Percentiles rank a stretch among this genome's conserved stretches.
These are phyloP conservation scores for Aspergillus caelatus DNA, from an alignment of 2,329 filamentous ascomycete species.

Conservation along the genomic window DNA sequence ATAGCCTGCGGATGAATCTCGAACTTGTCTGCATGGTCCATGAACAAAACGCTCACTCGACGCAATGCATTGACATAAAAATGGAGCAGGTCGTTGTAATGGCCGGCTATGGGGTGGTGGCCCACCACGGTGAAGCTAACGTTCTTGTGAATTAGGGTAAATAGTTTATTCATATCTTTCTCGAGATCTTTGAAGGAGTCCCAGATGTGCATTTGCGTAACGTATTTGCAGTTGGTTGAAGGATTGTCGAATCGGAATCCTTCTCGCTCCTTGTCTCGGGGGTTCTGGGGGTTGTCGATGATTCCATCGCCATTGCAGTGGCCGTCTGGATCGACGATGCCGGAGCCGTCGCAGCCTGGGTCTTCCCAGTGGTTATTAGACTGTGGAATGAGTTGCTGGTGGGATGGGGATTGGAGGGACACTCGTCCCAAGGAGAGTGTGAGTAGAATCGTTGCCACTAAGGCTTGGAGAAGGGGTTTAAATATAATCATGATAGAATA, in stretches of 20 bases:
- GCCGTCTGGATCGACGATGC: conserved; percentile 29
- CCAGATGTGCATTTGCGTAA: conserved; percentile 36
- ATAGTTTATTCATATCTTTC: conserved; percentile 35
- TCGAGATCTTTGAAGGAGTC: conserved; percentile 36
- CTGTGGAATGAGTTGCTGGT: conserved; percentile 6
- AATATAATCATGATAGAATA: conserved; percentile 14
- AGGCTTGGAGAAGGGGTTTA: conserved; percentile 17
- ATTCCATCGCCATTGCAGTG: conserved; percentile 33
- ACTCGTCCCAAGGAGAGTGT: conserved; percentile 11
- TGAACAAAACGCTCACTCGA: conserved; percentile 31
- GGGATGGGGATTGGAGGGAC: conserved; percentile 5
- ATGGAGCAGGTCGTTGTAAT: conserved; percentile 35
- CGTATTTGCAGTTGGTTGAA: conserved; percentile 33
- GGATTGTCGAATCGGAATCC: conserved; percentile 38
- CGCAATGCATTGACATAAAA: conserved; percentile 38
- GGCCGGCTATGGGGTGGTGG: conserved; percentile 36
- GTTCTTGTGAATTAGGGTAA: conserved; percentile 35
- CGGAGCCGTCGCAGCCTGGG: conserved; percentile 29
- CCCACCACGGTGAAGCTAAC: conserved; percentile 37
- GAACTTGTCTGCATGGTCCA: conserved; percentile 33
- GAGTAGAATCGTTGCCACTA: conserved; percentile 16
- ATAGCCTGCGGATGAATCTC: conserved; percentile 34
- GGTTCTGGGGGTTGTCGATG: conserved; percentile 22
- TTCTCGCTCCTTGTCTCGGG: conserved; percentile 20
- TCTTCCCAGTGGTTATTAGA: conserved; percentile 19